A percentile compares a stretch with the other conserved stretches of the same genome.
phyloP scores from a whole-genome alignment of 1,284 basidiomycete species.

The Xerocomus alliaceus region DNA sequence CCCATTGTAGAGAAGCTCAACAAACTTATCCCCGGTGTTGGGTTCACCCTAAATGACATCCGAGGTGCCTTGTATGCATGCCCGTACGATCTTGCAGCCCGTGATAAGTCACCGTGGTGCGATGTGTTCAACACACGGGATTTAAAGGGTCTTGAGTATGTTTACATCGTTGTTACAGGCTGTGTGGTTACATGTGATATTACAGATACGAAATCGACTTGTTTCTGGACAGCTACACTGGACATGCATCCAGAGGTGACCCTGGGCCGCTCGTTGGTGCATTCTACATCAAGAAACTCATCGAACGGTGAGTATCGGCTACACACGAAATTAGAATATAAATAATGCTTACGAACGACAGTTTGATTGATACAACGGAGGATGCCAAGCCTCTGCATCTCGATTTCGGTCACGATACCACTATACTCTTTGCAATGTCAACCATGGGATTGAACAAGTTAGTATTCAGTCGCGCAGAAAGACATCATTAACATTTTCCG shows the following conservation, averaged over 20 bases:
- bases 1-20: constrained; percentile 49
- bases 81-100: constrained; percentile 53
- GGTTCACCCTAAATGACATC: constrained; percentile 40
- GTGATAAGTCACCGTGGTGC: constrained; percentile 50
- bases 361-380: constrained; percentile 46
- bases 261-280: constrained; percentile 51
- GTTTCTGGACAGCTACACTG: constrained; percentile 49
- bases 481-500: background rate
- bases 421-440: constrained; percentile 52
- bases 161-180: background rate
- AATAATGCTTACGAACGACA: constrained; percentile 10
- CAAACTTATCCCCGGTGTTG: constrained; percentile 42
- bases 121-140: constrained; percentile 47
- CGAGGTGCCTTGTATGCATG: constrained; percentile 57
- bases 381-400: constrained; percentile 47
- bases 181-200: background rate
- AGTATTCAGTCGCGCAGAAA: background rate
- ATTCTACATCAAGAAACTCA: constrained; percentile 51
- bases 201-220: constrained; percentile 50
- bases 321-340: background rate
- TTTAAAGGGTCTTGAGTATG: constrained; percentile 50
- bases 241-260: constrained; percentile 44
- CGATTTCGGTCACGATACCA: constrained; percentile 58
- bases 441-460: constrained; percentile 52
- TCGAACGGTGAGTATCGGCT: constrained; percentile 44